Evolutionary conservation across 768 basidiomycete genomes (phyloP).

Genomic region (Peribolospora baueri): DNA sequence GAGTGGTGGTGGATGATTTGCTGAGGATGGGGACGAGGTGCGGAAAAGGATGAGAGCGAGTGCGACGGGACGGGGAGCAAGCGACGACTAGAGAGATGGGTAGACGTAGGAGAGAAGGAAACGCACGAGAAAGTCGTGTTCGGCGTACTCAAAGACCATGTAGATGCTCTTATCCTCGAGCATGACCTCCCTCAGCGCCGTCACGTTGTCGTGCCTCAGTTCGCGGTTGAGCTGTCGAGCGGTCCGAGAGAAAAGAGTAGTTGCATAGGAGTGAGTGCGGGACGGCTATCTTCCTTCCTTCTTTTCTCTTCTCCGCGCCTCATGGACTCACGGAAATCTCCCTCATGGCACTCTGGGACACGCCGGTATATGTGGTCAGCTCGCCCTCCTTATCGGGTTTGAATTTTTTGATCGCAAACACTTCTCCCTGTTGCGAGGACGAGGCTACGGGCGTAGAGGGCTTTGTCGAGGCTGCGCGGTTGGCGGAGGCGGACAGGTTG

Average conservation of each 20-base stretch:
- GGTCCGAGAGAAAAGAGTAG: no score
- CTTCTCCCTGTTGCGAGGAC: conserved; percentile 25
- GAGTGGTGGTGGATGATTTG: conserved; percentile 99
- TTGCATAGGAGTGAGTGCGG: conserved; percentile 10
- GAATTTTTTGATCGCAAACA: conserved; percentile 98
- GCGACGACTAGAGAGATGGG: neutral
- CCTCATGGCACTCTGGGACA: conserved; percentile 88
- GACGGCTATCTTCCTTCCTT: neutral
- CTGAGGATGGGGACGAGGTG: conserved; percentile 22
- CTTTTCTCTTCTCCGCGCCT: neutral
- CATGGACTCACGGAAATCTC: conserved; percentile 60
- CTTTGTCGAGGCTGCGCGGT: conserved; percentile 12
- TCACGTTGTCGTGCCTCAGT: conserved; percentile 71
- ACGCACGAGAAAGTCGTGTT: conserved; percentile 84
- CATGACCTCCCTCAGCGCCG: conserved; percentile 77
- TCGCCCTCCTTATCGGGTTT: conserved; percentile 99
- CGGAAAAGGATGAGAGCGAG: neutral
- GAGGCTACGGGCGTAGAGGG: conserved; percentile 27
- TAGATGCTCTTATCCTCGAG: conserved; percentile 95
- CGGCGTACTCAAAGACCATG: conserved; percentile 98
- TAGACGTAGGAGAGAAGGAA: no score
- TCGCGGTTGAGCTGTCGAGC: conserved; percentile 51
- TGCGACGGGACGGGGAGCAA: neutral
- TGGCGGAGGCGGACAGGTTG: conserved; percentile 5
- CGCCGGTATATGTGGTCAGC: conserved; percentile 79